A percentile compares a stretch with the other conserved stretches of the same genome.
These are phyloP conservation scores for Pisolithus orientalis DNA, from an alignment of 768 basidiomycete genomes.

Conservation along the genomic window DNA sequence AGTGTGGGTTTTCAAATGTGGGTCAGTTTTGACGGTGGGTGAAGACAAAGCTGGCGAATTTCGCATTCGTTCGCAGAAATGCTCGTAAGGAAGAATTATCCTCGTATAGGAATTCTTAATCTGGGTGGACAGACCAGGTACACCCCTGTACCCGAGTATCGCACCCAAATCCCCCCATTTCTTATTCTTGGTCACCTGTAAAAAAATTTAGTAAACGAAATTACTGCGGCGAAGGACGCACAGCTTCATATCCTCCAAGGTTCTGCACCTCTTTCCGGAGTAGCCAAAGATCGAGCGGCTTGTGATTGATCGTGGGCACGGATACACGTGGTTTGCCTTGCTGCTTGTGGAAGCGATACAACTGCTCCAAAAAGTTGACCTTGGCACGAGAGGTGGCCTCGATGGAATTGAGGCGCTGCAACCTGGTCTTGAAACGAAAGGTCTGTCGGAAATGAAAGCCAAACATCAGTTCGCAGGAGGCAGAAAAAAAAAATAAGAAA, in stretches of 20 bases:
- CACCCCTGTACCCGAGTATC: slow-evolving; percentile 74
- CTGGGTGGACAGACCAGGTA: slow-evolving; percentile 78
- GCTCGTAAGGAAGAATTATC: slow-evolving; percentile 94
- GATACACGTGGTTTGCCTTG: slow-evolving; percentile 86
- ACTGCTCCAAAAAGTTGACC: slow-evolving; percentile 93
- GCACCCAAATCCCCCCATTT: slow-evolving; percentile 88
- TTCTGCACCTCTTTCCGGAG: slow-evolving; percentile 88
- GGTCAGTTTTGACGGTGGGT: slow-evolving; percentile 34
- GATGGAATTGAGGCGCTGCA: slow-evolving; percentile 93
- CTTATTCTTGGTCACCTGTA: slow-evolving; percentile 73
- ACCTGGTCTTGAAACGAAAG: slow-evolving; percentile 93
- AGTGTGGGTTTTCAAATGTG: slow-evolving; percentile 50
- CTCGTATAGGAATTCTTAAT: slow-evolving; percentile 86
- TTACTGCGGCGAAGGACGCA: slow-evolving; percentile 34
- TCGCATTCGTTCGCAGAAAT: slow-evolving; percentile 73
- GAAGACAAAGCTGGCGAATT: slow-evolving; percentile 49
- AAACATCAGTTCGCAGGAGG: slow-evolving; percentile 14
- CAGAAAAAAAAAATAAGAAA: slow-evolving; percentile 20
- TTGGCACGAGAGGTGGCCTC: slow-evolving; percentile 96
- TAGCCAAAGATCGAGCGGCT: slow-evolving; percentile 89
- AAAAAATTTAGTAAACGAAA: slow-evolving; percentile 20
- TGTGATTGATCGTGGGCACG: slow-evolving; percentile 92
- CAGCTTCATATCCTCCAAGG: slow-evolving; percentile 81
- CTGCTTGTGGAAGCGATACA: slow-evolving; percentile 95
- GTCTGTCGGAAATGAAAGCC: slow-evolving; percentile 35